Evolutionary conservation across 176 grass and related monocot species (phyloP).

Genomic region (Pontederia crassipes): DNA sequence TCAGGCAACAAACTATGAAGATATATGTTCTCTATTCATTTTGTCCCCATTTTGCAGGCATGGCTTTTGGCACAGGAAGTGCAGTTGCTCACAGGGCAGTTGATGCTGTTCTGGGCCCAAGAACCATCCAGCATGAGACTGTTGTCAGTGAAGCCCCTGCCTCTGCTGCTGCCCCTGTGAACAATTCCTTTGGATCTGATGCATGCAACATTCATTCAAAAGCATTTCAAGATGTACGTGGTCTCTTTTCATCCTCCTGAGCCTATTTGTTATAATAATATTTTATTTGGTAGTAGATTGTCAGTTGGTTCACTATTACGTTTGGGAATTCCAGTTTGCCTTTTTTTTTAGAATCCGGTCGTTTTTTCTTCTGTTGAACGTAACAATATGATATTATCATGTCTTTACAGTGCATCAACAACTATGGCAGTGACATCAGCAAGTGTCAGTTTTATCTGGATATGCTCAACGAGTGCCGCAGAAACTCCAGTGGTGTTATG

Average conservation of each 20-base stretch:
- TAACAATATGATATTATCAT: not conserved
- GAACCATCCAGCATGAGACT: constrained; percentile 21
- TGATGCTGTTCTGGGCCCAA: constrained; percentile 29
- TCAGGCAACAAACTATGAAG: not conserved
- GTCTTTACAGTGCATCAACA: constrained; percentile 14
- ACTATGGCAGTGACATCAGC: constrained; percentile 5
- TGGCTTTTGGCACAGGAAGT: constrained; percentile 22
- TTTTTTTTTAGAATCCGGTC: too few species aligned
- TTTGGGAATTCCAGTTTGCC: too few species aligned
- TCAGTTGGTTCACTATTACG: too few species aligned
- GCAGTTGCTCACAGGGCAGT: constrained; percentile 26
- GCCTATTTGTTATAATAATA: too few species aligned
- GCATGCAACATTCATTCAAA: constrained; percentile 30
- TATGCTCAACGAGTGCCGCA: constrained; percentile 16
- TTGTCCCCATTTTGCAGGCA: constrained; percentile 8
- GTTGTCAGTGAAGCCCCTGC: constrained; percentile 5
- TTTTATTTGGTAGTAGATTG: too few species aligned
- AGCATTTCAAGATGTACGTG: constrained; percentile 27
- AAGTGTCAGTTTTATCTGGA: constrained; percentile 23
- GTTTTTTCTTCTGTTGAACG: too few species aligned
- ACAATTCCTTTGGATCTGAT: constrained; percentile 6
- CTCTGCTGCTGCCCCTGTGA: constrained; percentile 1
- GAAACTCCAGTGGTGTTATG: not conserved
- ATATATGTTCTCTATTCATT: not conserved
- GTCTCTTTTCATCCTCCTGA: not conserved